These are phyloP conservation scores for Ophiocordyceps robertsii DNA, from an alignment of 2,329 filamentous ascomycete species.

Conservation along the genomic window DNA sequence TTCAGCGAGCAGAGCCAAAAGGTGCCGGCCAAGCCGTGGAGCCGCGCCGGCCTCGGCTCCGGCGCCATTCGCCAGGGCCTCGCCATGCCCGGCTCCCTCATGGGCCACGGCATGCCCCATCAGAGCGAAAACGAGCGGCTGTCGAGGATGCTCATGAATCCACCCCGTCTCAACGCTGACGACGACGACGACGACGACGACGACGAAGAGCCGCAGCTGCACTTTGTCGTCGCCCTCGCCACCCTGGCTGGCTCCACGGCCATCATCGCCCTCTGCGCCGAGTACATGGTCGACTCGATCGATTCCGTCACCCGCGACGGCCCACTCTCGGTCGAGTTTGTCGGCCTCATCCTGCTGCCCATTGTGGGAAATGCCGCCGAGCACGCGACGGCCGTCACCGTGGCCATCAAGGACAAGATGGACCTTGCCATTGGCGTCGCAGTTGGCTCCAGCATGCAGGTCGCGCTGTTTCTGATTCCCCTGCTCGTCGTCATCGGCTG, in stretches of 20 bases:
- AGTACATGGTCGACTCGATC: slow-evolving; percentile 66
- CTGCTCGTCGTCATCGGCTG: slow-evolving; percentile 67
- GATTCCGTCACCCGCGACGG: slow-evolving; percentile 49
- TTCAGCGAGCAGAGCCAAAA: slow-evolving; percentile 75
- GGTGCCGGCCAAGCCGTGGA: slow-evolving; percentile 45
- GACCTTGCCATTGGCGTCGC: slow-evolving; percentile 71
- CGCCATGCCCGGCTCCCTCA: slow-evolving; percentile 23
- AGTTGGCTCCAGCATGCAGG: slow-evolving; percentile 69
- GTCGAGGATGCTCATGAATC: slow-evolving; percentile 30
- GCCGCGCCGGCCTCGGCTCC: slow-evolving; percentile 12
- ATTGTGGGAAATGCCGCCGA: slow-evolving; percentile 78
- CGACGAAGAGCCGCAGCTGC: slow-evolving; percentile 60
- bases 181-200: slow-evolving; percentile 46
- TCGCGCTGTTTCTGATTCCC: slow-evolving; percentile 66
- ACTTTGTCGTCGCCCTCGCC: slow-evolving; percentile 56
- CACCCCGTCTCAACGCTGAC: slow-evolving; percentile 6
- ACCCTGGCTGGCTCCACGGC: slow-evolving; percentile 63
- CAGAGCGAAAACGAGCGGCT: slow-evolving; percentile 27
- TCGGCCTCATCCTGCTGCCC: slow-evolving; percentile 66
- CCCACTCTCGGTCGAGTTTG: slow-evolving; percentile 56
- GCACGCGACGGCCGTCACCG: slow-evolving; percentile 68
- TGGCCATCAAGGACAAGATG: slow-evolving; percentile 77
- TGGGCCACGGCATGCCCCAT: slow-evolving; percentile 19
- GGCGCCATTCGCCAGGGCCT: slow-evolving; percentile 26
- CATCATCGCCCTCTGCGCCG: slow-evolving; percentile 68